Percentiles rank a stretch among this genome's conserved stretches.
Evolutionary conservation across 2,329 filamentous ascomycete genomes (phyloP).

Genomic region (Aspergillus awamori): DNA sequence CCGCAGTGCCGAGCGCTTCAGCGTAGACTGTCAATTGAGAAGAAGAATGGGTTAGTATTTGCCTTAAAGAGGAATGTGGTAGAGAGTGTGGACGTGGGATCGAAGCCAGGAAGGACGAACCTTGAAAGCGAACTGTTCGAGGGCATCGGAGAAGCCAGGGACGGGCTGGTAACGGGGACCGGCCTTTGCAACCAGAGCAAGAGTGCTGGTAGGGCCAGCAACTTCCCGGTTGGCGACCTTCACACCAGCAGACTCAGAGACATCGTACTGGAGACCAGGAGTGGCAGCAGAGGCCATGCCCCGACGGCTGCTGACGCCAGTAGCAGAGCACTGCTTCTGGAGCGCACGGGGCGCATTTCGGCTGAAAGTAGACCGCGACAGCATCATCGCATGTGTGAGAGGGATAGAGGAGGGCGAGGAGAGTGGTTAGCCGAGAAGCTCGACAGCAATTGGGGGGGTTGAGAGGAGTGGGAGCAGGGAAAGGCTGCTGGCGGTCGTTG

Average conservation of each 20-base stretch:
- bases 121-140: constrained; percentile 98
- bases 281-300: constrained; percentile 66
- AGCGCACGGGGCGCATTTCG: constrained; percentile 66
- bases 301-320: constrained; percentile 57
- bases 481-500: constrained; percentile 34
- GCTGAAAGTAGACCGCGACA: constrained; percentile 68
- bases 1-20: constrained; percentile 83
- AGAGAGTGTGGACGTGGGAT: constrained; percentile 18
- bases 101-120: constrained; percentile 52
- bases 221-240: constrained; percentile 92
- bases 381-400: constrained; percentile 64
- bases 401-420: constrained; percentile 51
- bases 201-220: constrained; percentile 82
- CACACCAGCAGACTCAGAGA: constrained; percentile 80
- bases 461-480: constrained; percentile 30
- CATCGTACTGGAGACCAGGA: constrained; percentile 84
- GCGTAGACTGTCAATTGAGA: constrained; percentile 68
- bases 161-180: constrained; percentile 90
- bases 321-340: constrained; percentile 61
- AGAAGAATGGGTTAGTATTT: constrained; percentile 16
- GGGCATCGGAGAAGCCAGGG: constrained; percentile 84
- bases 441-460: constrained; percentile 38
- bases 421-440: constrained; percentile 41
- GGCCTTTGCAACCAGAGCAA: constrained; percentile 90
- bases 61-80: not conserved